Percentiles rank a stretch among this genome's conserved stretches.
Evolutionary conservation across 1,284 basidiomycete genomes (phyloP).

Genomic region (Boletus nobilissimus): DNA sequence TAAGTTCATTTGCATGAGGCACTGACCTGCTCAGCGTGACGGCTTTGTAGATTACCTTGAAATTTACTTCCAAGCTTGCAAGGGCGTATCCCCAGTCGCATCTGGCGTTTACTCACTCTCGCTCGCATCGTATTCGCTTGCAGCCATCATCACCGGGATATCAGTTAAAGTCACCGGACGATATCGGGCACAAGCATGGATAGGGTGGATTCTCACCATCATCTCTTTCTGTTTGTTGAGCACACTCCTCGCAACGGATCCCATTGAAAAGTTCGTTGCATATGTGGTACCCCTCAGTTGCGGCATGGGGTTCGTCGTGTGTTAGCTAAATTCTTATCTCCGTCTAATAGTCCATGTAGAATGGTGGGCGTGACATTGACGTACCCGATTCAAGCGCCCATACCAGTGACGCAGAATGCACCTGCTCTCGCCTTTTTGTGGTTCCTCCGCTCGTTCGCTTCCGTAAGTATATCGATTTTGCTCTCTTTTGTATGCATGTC

Average conservation of each 20-base stretch:
- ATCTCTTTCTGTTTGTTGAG: conserved; percentile 19
- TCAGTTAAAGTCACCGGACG: conserved; percentile 4
- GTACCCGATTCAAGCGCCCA: conserved; percentile 50
- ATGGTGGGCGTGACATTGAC: conserved; percentile 1
- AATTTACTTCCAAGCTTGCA: conserved; percentile 28
- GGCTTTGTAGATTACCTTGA: conserved; percentile 22
- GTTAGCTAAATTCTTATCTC: not conserved
- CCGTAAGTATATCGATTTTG: conserved; percentile 9
- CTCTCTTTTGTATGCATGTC: not conserved
- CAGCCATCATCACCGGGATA: conserved; percentile 1
- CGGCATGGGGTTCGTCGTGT: conserved; percentile 19
- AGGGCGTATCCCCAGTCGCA: conserved; percentile 11
- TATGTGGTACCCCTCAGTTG: not conserved
- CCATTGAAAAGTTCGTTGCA: not conserved
- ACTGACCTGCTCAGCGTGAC: not conserved
- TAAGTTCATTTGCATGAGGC: not conserved
- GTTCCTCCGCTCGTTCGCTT: conserved; percentile 47
- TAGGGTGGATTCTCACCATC: conserved; percentile 15
- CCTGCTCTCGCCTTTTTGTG: conserved; percentile 47
- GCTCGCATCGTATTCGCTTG: conserved; percentile 1
- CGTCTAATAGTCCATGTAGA: not conserved
- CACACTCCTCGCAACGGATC: conserved; percentile 9
- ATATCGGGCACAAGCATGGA: conserved; percentile 29
- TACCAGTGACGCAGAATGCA: conserved; percentile 46
- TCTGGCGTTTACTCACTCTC: conserved; percentile 24